Percentiles rank a stretch among this genome's conserved stretches.
These are phyloP conservation scores for Carex littledalei DNA, from an alignment of 176 grass and related monocot species.

Conservation along the genomic window DNA sequence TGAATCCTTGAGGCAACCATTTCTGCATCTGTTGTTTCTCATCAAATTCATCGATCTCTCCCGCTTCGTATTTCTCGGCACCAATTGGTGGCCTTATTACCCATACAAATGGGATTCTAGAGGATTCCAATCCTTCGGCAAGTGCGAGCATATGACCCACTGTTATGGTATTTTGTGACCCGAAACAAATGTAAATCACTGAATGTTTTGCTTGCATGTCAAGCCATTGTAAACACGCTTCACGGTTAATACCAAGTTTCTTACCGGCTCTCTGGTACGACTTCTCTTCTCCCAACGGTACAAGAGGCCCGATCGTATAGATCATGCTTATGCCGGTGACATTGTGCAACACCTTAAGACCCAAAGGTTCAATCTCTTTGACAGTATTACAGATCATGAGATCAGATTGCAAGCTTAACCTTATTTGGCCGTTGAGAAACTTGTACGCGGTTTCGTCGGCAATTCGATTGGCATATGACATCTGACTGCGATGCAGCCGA, in stretches of 20 bases:
- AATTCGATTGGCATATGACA: neutral
- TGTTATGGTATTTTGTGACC: conserved; percentile 37
- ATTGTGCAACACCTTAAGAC: neutral
- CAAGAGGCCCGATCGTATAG: conserved; percentile 32
- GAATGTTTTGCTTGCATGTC: conserved; percentile 26
- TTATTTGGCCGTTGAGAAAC: neutral
- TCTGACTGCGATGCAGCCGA: conserved; percentile 4
- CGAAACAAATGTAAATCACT: conserved; percentile 44
- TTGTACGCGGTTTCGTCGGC: neutral
- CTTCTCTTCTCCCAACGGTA: conserved; percentile 8
- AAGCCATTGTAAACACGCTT: conserved; percentile 24
- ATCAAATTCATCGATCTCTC: neutral
- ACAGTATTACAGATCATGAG: conserved; percentile 21
- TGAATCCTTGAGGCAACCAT: conserved; percentile 37
- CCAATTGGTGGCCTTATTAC: conserved; percentile 28
- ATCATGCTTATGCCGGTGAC: conserved; percentile 14
- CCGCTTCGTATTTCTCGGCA: neutral
- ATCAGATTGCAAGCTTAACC: neutral
- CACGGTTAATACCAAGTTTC: neutral
- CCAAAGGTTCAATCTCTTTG: conserved; percentile 1
- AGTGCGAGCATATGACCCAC: conserved; percentile 36
- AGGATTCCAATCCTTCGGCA: conserved; percentile 35
- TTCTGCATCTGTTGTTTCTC: neutral
- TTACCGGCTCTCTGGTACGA: neutral
- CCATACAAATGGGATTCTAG: conserved; percentile 40